A percentile compares a stretch with the other conserved stretches of the same genome.
These are phyloP conservation scores for Kodamaea anthophila DNA, from an alignment of 1,139 yeast genomes.

Conservation along the genomic window DNA sequence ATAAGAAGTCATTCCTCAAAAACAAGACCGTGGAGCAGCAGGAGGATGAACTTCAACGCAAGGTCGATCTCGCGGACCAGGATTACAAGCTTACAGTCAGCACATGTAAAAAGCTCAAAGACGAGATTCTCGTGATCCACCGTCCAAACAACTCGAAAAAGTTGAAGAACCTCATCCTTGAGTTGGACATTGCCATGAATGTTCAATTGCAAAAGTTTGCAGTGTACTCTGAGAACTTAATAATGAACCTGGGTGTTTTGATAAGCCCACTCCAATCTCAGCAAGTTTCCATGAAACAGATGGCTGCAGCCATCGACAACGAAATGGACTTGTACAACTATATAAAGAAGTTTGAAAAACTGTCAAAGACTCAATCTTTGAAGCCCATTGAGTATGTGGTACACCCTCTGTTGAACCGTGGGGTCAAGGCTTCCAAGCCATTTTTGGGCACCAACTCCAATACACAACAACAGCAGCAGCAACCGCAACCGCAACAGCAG, in stretches of 20 bases:
- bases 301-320: conserved; percentile 74
- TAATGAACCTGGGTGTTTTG: conserved; percentile 80
- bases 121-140: conserved; percentile 62
- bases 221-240: conserved; percentile 75
- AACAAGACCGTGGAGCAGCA: conserved; percentile 81
- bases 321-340: conserved; percentile 76
- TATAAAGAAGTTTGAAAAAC: conserved; percentile 44
- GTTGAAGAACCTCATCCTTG: conserved; percentile 71
- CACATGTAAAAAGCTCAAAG: conserved; percentile 65
- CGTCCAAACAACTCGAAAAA: conserved; percentile 75
- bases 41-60: conserved; percentile 80
- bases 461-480: neutral
- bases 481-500: too few relatives aligned
- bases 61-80: conserved; percentile 77
- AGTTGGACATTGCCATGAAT: conserved; percentile 82
- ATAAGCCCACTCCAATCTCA: conserved; percentile 59
- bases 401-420: conserved; percentile 62
- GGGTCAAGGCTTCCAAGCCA: conserved; percentile 25
- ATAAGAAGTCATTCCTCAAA: conserved; percentile 72
- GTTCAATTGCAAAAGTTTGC: conserved; percentile 86
- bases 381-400: conserved; percentile 70
- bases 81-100: conserved; percentile 79
- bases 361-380: conserved; percentile 28
- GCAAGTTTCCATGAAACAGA: conserved; percentile 58
- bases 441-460: conserved; percentile 24